Percentiles rank a stretch among this genome's conserved stretches.
These are phyloP conservation scores for Pyropia haitanensis DNA, from an alignment of 23 red algal genomes.

Conservation along the genomic window DNA sequence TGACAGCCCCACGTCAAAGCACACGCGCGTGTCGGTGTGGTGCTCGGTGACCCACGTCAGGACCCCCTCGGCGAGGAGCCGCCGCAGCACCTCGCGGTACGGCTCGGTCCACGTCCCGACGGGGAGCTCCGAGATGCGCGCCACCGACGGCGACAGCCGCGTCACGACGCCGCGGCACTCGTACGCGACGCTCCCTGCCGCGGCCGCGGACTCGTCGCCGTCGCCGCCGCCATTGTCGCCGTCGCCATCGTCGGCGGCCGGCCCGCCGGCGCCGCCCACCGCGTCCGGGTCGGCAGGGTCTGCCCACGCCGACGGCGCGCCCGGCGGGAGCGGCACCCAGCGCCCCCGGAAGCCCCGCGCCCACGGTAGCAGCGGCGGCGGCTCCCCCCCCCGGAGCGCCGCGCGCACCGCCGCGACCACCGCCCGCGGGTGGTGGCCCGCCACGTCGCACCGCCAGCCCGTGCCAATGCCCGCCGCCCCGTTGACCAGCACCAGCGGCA, in stretches of 20 bases:
- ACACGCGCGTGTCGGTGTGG: conserved; percentile 1
- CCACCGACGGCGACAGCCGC: neutral
- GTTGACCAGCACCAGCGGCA: conserved; percentile 43
- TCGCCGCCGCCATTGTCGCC: neutral
- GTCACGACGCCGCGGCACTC: too few species aligned
- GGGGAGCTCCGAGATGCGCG: conserved; percentile 21
- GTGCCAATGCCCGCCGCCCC: conserved; percentile 49
- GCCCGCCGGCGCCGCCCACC: neutral
- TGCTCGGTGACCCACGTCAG: conserved; percentile 3
- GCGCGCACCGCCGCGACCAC: conserved; percentile 3
- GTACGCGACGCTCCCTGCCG: too few species aligned
- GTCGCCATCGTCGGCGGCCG: neutral
- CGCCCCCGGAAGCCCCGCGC: neutral
- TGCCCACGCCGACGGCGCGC: neutral
- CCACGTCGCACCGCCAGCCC: conserved; percentile 27
- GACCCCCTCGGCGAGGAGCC: neutral
- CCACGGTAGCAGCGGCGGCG: neutral
- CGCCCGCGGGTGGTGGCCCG: conserved; percentile 23
- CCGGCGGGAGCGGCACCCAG: neutral
- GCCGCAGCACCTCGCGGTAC: conserved; percentile 18
- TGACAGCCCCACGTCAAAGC: neutral
- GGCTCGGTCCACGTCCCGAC: conserved; percentile 16
- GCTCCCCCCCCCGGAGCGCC: neutral
- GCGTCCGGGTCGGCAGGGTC: neutral
- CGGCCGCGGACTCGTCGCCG: neutral